phyloP scores from a whole-genome alignment of 164 flowering plant species.

The Protea cynaroides region DNA sequence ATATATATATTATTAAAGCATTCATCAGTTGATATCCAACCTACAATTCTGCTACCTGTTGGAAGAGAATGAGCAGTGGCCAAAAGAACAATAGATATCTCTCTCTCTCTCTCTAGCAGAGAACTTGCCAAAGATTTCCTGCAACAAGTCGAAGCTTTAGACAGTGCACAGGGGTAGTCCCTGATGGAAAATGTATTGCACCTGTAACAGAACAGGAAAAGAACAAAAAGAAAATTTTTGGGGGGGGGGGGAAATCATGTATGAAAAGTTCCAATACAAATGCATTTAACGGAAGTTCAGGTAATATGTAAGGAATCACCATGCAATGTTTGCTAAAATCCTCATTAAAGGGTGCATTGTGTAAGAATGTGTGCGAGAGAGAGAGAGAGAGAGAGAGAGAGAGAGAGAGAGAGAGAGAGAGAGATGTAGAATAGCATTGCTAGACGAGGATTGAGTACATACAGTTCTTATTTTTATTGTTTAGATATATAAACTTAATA shows the following conservation, averaged over 20 bases:
- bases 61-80: constrained; percentile 53
- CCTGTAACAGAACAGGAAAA: constrained; percentile 24
- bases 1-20: neutral
- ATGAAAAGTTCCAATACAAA: neutral
- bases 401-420: no score
- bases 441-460: no score
- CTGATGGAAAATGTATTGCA: constrained; percentile 36
- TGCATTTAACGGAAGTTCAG: no score
- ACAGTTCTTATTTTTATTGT: no score
- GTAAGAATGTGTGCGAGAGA: no score
- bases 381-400: no score
- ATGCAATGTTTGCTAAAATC: no score
- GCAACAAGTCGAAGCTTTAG: constrained; percentile 60
- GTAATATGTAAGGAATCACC: no score
- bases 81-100: constrained; percentile 29
- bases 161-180: constrained; percentile 38
- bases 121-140: constrained; percentile 47
- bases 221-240: constrained; percentile 1
- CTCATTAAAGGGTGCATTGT: no score
- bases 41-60: constrained; percentile 40
- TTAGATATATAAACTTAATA: no score
- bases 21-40: neutral
- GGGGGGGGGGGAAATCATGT: neutral
- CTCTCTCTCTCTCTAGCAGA: constrained; percentile 12
- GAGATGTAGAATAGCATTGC: no score